Evolutionary conservation across 2,329 filamentous ascomycete species (phyloP).

Genomic region (Pestalotiopsis sp.): DNA sequence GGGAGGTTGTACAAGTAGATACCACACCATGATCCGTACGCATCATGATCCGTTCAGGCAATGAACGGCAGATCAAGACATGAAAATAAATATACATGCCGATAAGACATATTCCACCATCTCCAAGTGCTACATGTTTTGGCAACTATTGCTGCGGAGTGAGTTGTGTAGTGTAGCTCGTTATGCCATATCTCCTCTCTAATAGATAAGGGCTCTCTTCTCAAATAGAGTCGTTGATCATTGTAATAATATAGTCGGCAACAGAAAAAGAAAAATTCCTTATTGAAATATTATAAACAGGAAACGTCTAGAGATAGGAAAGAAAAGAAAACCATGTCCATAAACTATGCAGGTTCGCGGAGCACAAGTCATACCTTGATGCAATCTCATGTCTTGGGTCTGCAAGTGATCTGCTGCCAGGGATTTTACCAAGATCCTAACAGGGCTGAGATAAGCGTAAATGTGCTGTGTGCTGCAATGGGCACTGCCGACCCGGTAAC

Average conservation of each 20-base stretch:
- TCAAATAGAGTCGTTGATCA: too few relatives aligned
- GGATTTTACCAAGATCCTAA: background rate
- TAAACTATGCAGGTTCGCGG: background rate
- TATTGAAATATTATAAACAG: background rate
- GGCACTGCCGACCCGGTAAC: background rate
- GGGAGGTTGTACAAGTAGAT: conserved; percentile 3
- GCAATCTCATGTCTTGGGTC: background rate
- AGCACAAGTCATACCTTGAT: background rate
- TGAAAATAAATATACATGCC: background rate
- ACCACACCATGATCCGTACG: background rate
- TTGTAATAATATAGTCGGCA: background rate
- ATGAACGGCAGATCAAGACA: background rate
- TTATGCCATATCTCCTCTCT: too few relatives aligned
- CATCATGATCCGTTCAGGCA: background rate
- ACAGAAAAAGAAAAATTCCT: background rate
- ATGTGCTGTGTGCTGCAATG: background rate
- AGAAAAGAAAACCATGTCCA: background rate
- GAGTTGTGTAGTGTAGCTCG: too few relatives aligned
- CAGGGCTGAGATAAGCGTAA: background rate
- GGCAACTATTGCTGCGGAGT: background rate
- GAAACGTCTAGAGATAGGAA: background rate
- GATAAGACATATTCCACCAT: background rate
- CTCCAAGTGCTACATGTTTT: background rate
- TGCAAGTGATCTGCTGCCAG: background rate
- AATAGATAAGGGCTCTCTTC: background rate